Evolutionary conservation across 73 alveolate species (phyloP), one percentile per base, ranked within the genome.

Genomic region (Tetrahymena malaccensis): DNA sequence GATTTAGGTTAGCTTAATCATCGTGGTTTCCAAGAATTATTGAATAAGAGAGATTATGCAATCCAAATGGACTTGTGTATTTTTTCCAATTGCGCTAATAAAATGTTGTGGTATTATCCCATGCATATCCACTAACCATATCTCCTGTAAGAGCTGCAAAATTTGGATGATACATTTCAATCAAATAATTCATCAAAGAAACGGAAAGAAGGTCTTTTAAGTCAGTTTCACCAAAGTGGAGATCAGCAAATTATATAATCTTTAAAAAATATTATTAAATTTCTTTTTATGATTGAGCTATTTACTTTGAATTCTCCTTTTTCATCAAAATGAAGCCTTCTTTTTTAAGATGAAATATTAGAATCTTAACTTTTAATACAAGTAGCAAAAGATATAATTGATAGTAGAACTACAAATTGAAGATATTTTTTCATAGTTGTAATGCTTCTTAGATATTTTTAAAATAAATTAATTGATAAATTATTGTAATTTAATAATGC

Each of bases 1-100:
- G 94, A n/a, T 55, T 96, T 56, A 97, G 85, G 85, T 97, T 98
- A 10, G 97, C 98, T 84, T 97, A 40, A 10, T 94, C 40, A 57
- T 97, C 98, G 70, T 97, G 98, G 57, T 97, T 97, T 22, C 98
- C 98, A 19, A 95, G 94, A 9, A 96, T 97, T 15, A 95, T 85
- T 27, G 98, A 98, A 97, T 98, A 97, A 31, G 85, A 85, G 33
- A 35, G 55, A 22, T 96, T 70, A 33, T 85, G 33, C 17, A 96
- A 95, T 33, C 16, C 43, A 94, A 97, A 19, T 13, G 98, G 96
- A 55, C 93, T 37, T 31, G 96, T 94, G 56, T 85, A 55, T 55
- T 43, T 94, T 43, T 85, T 35, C 93, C 93, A 96, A 19, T 85
- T 31, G 10, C 93, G 94, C 44, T 93, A 95, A 94, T 50, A 96